phyloP scores from a whole-genome alignment of 2,329 filamentous ascomycete genomes.

The Fusarium circinatum region DNA sequence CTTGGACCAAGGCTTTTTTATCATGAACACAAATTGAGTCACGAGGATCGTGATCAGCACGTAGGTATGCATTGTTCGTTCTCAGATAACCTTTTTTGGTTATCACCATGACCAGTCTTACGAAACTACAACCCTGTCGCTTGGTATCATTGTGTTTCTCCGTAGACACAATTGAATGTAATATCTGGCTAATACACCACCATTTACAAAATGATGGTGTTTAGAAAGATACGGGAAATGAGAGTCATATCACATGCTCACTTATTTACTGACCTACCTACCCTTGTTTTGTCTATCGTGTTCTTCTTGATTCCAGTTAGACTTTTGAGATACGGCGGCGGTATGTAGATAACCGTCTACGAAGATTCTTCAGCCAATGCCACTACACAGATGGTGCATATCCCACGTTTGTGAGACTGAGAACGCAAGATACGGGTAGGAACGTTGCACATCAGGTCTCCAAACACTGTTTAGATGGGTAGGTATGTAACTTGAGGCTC shows the following conservation, averaged over 20 bases:
- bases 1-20: not conserved
- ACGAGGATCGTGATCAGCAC: constrained; percentile 29
- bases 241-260: constrained; percentile 28
- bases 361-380: constrained; percentile 14
- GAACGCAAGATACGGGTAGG: not conserved
- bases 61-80: constrained; percentile 17
- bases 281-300: constrained; percentile 2
- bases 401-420: not conserved
- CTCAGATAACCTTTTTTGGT: constrained; percentile 5
- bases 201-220: not conserved
- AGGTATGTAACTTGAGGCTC: not conserved
- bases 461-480: not conserved
- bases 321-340: constrained; percentile 24
- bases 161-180: not conserved
- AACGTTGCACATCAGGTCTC: not conserved
- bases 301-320: constrained; percentile 15
- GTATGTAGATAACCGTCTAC: constrained; percentile 37
- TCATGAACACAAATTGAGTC: constrained; percentile 17
- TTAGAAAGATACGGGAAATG: constrained; percentile 2
- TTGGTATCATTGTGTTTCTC: constrained; percentile 8
- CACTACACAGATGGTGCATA: constrained; percentile 21
- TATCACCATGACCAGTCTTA: not conserved
- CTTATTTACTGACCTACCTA: not conserved
- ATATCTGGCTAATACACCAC: constrained; percentile 32
- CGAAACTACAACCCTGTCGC: not conserved